Base-by-base conservation (phyloP, 1,284 basidiomycete genomes). In the Ceratobasidium sp. region DNA sequence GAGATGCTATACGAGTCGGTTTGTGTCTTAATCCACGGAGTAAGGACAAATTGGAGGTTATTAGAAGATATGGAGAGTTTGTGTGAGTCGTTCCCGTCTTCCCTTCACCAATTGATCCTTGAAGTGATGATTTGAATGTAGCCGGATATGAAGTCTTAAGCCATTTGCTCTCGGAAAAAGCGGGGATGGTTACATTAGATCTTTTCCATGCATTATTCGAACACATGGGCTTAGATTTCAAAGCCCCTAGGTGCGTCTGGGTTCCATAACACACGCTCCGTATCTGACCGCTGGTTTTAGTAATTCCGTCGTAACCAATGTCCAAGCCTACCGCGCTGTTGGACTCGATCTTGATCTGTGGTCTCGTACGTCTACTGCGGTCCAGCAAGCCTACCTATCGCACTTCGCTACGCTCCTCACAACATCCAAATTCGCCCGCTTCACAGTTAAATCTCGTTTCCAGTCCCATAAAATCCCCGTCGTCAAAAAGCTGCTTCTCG, bases 321-420 rank as follows among this genome's bases (percentile, higher is more conserved):
- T 91, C 1, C 88, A 93, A 0, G 95, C 95, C 1, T 98, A 97
- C 82, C 90, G 91, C 62, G 89, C 93, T 1, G 89, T 98, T 59
- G 93, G 95, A 0, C 90, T 98, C 2, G 95, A 98, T 82, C 95
- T 98, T 81, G 92, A 96, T 78, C 90, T 98, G 6, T 99, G 97
- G 97, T 90, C 94, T 0, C 89, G 86, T 38, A 91, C 94, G 0
- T 86, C 87, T 0, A 82, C 85, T 4, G 92, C 92, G 54, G 91
- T 98, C 38, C 94, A 96, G 82, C 87, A 86, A 2, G 88, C 91
- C 20, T 93, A 96, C 82, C 87, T 97, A 0, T 91, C 93, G 65
- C 94, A 98, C 83, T 96, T 98, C 82, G 84, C 87, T 0, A 91
- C 89, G 13, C 89, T 98, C 7, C 84, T 97, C 13, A 85, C 90